Conservation (phyloP, 805 yeast species). For the Candida easanensis region DNA sequence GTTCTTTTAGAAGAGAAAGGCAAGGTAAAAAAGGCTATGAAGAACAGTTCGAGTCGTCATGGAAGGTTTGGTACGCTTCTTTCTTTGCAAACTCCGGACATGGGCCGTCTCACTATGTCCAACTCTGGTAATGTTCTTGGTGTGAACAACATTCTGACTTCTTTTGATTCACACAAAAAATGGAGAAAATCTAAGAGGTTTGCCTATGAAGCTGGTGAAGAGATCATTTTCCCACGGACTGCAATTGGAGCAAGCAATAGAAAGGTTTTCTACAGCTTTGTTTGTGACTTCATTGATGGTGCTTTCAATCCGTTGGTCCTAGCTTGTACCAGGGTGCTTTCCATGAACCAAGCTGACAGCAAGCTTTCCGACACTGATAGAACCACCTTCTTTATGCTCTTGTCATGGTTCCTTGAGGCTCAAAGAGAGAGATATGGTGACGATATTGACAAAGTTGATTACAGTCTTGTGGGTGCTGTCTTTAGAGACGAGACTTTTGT, state of each 20-base stretch:
- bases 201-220: constrained; percentile 28
- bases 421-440: constrained; percentile 42
- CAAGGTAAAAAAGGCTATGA: constrained; percentile 45
- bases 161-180: constrained; percentile 64
- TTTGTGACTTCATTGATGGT: constrained; percentile 63
- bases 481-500: constrained; percentile 61
- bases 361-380: constrained; percentile 1
- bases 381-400: constrained; percentile 52
- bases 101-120: constrained; percentile 59
- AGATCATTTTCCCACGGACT: constrained; percentile 30
- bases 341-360: constrained; percentile 34
- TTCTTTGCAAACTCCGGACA: constrained; percentile 62
- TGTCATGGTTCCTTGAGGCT: constrained; percentile 75
- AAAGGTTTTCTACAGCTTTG: constrained; percentile 35
- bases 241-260: constrained; percentile 17
- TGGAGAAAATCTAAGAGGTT: constrained; percentile 48
- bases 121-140: constrained; percentile 65
- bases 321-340: constrained; percentile 46
- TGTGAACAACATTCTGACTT: constrained; percentile 51
- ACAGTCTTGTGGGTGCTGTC: constrained; percentile 50
- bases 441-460: constrained; percentile 30
- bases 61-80: constrained; percentile 87
- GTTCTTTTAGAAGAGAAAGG: constrained; percentile 61
- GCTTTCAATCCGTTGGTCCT: constrained; percentile 67
- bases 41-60: constrained; percentile 67